Percentiles rank a stretch among this genome's conserved stretches.
Conservation (phyloP, 2,329 filamentous ascomycete genomes). For the Penicillium sp. region DNA sequence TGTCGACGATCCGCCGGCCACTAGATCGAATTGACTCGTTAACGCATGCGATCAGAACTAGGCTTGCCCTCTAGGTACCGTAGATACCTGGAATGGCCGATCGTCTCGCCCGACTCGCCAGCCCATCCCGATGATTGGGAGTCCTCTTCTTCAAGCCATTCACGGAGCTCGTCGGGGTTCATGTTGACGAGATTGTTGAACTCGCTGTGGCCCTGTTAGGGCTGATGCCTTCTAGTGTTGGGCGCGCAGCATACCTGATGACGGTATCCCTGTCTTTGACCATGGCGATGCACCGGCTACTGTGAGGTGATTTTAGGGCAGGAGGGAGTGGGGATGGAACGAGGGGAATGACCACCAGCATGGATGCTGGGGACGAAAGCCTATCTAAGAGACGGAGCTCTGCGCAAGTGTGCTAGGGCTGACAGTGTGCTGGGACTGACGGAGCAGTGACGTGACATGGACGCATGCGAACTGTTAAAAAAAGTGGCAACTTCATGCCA, state of each 20-base stretch:
- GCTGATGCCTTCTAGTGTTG: background rate
- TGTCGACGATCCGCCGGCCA: conserved; percentile 62
- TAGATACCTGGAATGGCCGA: conserved; percentile 58
- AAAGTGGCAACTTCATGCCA: no score
- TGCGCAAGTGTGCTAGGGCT: no score
- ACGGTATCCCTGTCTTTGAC: conserved; percentile 53
- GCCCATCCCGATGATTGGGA: conserved; percentile 59
- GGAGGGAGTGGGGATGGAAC: no score
- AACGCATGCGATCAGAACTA: background rate
- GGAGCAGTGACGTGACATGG: no score
- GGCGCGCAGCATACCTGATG: conserved; percentile 39
- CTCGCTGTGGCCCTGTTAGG: conserved; percentile 46
- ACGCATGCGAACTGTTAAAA: no score
- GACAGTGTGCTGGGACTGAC: no score
- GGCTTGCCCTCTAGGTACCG: no score
- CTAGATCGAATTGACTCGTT: conserved; percentile 32
- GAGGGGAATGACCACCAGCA: no score
- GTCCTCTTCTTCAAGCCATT: conserved; percentile 60
- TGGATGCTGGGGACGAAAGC: no score
- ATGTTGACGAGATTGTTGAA: conserved; percentile 68
- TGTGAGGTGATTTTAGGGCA: background rate
- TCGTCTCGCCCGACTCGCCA: conserved; percentile 60
- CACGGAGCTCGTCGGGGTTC: conserved; percentile 58
- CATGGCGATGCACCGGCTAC: conserved; percentile 32
- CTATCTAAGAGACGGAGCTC: no score